These are phyloP conservation scores for Limnanthes douglasii DNA, from an alignment of 345 rosid species.

Conservation along the genomic window DNA sequence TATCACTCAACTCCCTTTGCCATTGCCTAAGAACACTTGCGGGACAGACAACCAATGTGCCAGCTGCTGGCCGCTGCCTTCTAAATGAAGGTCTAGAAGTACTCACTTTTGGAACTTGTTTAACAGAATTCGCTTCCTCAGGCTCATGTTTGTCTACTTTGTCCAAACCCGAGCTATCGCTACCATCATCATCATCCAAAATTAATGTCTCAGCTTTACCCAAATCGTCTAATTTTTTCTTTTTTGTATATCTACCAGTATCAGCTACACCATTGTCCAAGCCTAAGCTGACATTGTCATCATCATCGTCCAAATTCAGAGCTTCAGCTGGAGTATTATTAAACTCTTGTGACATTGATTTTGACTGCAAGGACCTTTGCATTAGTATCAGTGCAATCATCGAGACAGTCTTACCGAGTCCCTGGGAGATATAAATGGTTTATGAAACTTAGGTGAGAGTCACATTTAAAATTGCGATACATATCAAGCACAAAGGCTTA, in stretches of 20 bases:
- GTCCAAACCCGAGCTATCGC: constrained; percentile 15
- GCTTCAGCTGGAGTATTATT: constrained; percentile 47
- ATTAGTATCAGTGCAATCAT: constrained; percentile 83
- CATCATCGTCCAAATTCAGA: constrained; percentile 76
- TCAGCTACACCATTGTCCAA: background rate
- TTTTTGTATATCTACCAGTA: background rate
- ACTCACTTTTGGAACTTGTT: constrained; percentile 28
- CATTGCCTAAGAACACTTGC: constrained; percentile 94
- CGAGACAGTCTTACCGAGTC: constrained; percentile 95
- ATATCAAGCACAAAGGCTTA: constrained; percentile 3
- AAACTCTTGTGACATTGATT: constrained; percentile 31
- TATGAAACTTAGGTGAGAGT: constrained; percentile 1
- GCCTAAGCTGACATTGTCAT: constrained; percentile 18
- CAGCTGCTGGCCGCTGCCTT: constrained; percentile 57
- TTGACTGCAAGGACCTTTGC: constrained; percentile 45
- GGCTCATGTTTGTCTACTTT: constrained; percentile 25
- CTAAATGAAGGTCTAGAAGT: constrained; percentile 30
- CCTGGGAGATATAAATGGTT: constrained; percentile 31
- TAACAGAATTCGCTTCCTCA: constrained; percentile 21
- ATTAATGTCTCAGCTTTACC: constrained; percentile 13
- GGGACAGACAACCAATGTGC: constrained; percentile 93
- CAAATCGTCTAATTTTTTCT: constrained; percentile 7
- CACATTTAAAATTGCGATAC: background rate
- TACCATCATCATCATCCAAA: constrained; percentile 41
- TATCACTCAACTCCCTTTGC: constrained; percentile 84